Base-by-base conservation (phyloP, 2,329 filamentous ascomycete species). In the Mycosphaerella sp. region DNA sequence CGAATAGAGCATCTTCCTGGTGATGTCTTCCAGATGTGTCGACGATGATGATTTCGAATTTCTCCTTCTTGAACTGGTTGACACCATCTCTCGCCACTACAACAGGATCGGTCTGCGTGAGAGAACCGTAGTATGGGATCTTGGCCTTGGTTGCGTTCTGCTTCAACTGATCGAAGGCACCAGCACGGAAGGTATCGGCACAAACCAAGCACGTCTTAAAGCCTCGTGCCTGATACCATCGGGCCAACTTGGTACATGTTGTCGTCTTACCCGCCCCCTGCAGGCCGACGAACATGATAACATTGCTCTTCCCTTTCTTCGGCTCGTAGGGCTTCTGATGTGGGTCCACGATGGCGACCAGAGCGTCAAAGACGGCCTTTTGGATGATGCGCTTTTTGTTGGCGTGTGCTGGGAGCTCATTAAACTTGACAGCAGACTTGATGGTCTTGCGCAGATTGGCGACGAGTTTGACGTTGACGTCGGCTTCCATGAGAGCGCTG, bases 381-480 rank as follows among this genome's bases (percentile, higher is more conserved):
- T 98, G 93, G 66, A 98, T 96, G 54, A 98, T 76, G 60, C 91
- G 88, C 75, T 97, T 97, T 81, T 97, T 98, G 78, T 97, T 98
- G 59, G 94, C 89, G 60, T 86, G 87, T 25, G 89, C 82, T 3
- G 89, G 87, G 13, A 96, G 79, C 56, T 95, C 89, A 69, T 93
- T 89, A 75, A 98, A 95, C 74, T 96, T 95, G 71, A 98, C 93
- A 28, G 85, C 81, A 53, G 79, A 74, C 68, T 89, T 89, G 68
- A 98, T 97, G 30, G 90, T 94, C 71, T 94, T 95, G 61, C 91
- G 89, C 42, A 98, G 82, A 63, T 85, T 84, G 65, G 87, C 84
- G 54, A 98, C 93, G 46, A 98, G 87, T 64, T 87, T 86, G 59
- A 98, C 87, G 70, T 97, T 98, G 67, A 98, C 93, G 65, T 98